Evolutionary conservation across 495 filamentous ascomycete genomes (phyloP).

Genomic region (Talaromyces adpressus): DNA sequence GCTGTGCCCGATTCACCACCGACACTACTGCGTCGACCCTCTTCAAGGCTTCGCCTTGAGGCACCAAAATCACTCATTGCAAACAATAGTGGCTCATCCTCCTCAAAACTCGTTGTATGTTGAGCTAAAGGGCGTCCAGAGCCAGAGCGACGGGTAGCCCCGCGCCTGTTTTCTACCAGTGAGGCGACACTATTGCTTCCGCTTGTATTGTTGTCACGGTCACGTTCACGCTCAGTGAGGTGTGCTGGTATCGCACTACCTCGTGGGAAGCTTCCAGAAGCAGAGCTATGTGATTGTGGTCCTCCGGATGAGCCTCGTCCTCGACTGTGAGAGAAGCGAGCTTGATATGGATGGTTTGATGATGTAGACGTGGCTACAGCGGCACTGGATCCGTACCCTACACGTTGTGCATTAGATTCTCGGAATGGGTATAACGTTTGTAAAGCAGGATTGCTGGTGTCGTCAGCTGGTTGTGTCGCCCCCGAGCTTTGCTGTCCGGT

Average conservation of each 20-base stretch:
- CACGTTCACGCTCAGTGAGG: slow-evolving; percentile 29
- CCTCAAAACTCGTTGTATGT: slow-evolving; percentile 34
- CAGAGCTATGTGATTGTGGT: slow-evolving; percentile 34
- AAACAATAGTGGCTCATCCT: slow-evolving; percentile 80
- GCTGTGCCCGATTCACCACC: slow-evolving; percentile 23
- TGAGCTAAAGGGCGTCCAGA: slow-evolving; percentile 27
- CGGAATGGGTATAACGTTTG: slow-evolving; percentile 31
- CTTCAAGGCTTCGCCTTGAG: slow-evolving; percentile 68
- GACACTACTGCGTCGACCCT: slow-evolving; percentile 46
- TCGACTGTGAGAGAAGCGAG: slow-evolving; percentile 32
- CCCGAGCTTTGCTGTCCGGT: slow-evolving; percentile 23
- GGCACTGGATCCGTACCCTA: slow-evolving; percentile 30
- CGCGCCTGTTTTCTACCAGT: slow-evolving; percentile 27
- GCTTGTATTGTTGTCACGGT: slow-evolving; percentile 46
- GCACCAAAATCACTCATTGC: slow-evolving; percentile 78
- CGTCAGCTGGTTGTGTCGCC: slow-evolving; percentile 20
- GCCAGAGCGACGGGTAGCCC: slow-evolving; percentile 26
- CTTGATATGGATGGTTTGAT: slow-evolving; percentile 30
- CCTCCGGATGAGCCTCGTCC: slow-evolving; percentile 36
- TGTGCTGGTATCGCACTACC: slow-evolving; percentile 28
- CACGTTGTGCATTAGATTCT: slow-evolving; percentile 30
- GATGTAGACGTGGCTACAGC: slow-evolving; percentile 25
- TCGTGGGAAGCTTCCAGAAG: slow-evolving; percentile 37
- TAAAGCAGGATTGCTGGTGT: slow-evolving; percentile 37
- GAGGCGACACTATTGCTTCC: slow-evolving; percentile 43